Percentiles rank a stretch among this genome's conserved stretches.
Evolutionary conservation across 768 basidiomycete genomes (phyloP).

Genomic region (Boletellus emodensis): DNA sequence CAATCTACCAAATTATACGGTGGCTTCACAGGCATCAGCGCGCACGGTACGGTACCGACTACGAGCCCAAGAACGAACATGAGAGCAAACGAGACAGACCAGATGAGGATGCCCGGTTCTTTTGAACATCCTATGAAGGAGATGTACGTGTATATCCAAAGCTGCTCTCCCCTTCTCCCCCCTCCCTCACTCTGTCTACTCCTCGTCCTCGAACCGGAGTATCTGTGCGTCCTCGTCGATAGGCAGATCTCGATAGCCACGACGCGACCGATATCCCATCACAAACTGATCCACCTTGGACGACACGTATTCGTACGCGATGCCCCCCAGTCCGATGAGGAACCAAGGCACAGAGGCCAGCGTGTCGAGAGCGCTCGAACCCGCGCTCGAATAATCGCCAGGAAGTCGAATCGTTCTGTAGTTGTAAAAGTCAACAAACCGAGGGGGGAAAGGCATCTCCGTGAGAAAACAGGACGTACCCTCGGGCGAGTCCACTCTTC

Average conservation of each 20-base stretch:
- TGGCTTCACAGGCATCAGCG: too few species aligned
- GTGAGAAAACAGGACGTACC: constrained; percentile 46
- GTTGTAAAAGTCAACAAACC: background rate
- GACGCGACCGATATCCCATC: constrained; percentile 42
- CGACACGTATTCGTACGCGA: constrained; percentile 64
- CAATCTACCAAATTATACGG: too few species aligned
- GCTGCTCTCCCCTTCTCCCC: background rate
- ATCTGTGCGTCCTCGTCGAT: constrained; percentile 90
- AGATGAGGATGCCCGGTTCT: too few species aligned
- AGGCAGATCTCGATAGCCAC: constrained; percentile 74
- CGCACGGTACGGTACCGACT: too few species aligned
- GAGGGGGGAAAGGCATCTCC: too few species aligned
- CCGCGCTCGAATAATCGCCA: constrained; percentile 35
- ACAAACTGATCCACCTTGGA: constrained; percentile 41
- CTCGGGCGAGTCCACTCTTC: constrained; percentile 65
- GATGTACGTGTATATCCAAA: background rate
- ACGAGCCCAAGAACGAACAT: too few species aligned
- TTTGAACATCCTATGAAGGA: background rate
- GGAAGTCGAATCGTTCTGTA: constrained; percentile 75
- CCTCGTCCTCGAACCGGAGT: constrained; percentile 80
- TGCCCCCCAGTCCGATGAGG: constrained; percentile 70
- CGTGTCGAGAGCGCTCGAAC: constrained; percentile 58
- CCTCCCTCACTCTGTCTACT: constrained; percentile 19
- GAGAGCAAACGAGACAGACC: too few species aligned
- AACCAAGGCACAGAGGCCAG: constrained; percentile 90